phyloP scores from a whole-genome alignment of 2,329 filamentous ascomycete genomes.

The Trichoderma sp. region DNA sequence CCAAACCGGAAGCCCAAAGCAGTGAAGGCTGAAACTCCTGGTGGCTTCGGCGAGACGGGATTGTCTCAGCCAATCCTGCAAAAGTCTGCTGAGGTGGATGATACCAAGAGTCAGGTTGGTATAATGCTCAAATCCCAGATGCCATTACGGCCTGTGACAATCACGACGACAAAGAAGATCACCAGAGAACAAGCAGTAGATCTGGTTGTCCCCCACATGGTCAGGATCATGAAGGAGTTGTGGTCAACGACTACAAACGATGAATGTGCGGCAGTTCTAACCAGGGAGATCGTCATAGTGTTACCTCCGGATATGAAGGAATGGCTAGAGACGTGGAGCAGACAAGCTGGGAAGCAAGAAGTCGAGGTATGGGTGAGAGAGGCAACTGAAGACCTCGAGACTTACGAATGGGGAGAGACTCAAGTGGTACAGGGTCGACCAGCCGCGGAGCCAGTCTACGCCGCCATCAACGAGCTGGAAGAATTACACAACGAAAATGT shows the following conservation, averaged over 20 bases:
- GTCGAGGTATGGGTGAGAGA: neutral
- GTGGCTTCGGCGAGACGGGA: neutral
- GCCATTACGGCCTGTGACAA: neutral
- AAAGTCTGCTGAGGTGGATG: neutral
- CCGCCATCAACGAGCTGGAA: neutral
- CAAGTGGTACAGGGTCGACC: neutral
- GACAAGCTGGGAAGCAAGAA: neutral
- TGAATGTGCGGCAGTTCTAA: neutral
- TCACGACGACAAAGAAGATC: neutral
- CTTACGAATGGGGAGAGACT: neutral
- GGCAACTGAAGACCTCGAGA: neutral
- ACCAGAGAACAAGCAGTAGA: neutral
- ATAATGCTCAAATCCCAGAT: neutral
- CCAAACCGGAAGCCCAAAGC: neutral
- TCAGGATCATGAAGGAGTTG: neutral
- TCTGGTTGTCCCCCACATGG: neutral
- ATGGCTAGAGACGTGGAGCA: neutral
- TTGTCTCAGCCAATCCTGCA: neutral
- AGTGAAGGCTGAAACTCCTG: neutral
- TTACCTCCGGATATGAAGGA: neutral
- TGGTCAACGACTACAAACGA: neutral
- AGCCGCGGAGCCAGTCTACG: neutral
- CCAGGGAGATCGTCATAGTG: neutral
- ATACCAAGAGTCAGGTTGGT: neutral
- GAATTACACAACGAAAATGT: neutral